These are phyloP conservation scores for Lagenaria siceraria DNA, from an alignment of 306 rosid species.

Conservation along the genomic window DNA sequence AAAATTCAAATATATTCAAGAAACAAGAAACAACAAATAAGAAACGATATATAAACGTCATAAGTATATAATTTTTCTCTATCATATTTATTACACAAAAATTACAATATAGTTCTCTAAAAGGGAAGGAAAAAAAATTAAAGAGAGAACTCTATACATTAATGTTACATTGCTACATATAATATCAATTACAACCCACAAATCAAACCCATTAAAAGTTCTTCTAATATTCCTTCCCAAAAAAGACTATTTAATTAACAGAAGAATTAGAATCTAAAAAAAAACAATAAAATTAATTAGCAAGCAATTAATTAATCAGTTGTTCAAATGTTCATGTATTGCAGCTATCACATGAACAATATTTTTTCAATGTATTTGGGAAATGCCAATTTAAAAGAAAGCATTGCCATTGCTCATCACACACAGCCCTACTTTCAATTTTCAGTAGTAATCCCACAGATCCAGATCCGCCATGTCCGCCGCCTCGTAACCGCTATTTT, in stretches of 20 bases:
- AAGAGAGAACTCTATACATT: not conserved
- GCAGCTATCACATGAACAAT: not conserved
- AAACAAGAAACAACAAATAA: not conserved
- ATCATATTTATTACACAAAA: not conserved
- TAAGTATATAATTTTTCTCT: not conserved
- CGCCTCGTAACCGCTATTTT: not conserved
- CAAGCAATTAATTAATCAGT: not conserved
- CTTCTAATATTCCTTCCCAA: not conserved
- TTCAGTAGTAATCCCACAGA: not conserved
- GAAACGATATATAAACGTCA: no score
- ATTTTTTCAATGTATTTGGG: not conserved
- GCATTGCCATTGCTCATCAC: not conserved
- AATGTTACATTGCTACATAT: not conserved
- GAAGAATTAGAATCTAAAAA: not conserved
- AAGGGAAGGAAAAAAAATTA: not conserved
- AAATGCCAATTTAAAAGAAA: not conserved
- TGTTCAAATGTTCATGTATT: not conserved
- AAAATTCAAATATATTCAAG: no score
- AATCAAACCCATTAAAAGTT: not conserved
- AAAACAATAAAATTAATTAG: not conserved
- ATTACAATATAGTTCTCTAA: not conserved
- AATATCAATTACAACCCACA: not conserved
- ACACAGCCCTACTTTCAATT: not conserved
- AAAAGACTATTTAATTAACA: not conserved
- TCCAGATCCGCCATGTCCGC: not conserved